Base-by-base conservation (phyloP, 164 flowering plant genomes). In the Brasenia schreberi region DNA sequence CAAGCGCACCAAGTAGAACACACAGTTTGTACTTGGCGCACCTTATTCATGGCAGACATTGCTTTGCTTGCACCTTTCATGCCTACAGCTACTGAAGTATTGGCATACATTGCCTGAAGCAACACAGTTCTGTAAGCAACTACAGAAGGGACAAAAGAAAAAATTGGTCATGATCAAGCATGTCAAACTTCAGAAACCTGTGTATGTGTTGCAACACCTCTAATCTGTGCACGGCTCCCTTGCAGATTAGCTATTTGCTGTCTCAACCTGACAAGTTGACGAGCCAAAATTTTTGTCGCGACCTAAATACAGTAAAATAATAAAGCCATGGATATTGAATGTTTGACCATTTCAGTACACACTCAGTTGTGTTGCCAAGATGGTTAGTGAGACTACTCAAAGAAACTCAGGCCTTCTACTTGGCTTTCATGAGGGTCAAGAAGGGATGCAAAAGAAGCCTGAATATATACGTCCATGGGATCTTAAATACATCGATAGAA, bases 31-130 rank as follows among this genome's bases (percentile, higher is more conserved):
- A 33, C 39, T 33, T 33, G 18, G 66, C 63, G 19, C 74, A 87
- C 97, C 81, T 87, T 87, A 77, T 88, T 90, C 97, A 90, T 90
- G 14, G 96, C 92, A 18, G 74, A 76, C 97, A 91, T 89, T 69
- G 97, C 96, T 77, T 87, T 87, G 53, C 90, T 87, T 67, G 97
- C 97, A 73, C 97, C 96, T 74, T 89, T 89, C 92, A 89, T 91
- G 43, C 96, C 97, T 43, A 89, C 85, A 12, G 91, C 83, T 59
- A 91, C 86, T 43, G 97, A 88, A 68, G 96, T 91, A 77, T 82
- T 85, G 27, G 97, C 97, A 78, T 87, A 84, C 76, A 91, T 74
- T 23, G 96, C 97, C 92, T 88, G 79, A 42, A 49, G 68, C 53
- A 6, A 10, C 6, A 17, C 53, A 18, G 18, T 33, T 33, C 39